These are phyloP conservation scores for Clarireedia paspali DNA, from an alignment of 2,329 filamentous ascomycete species.

Conservation along the genomic window DNA sequence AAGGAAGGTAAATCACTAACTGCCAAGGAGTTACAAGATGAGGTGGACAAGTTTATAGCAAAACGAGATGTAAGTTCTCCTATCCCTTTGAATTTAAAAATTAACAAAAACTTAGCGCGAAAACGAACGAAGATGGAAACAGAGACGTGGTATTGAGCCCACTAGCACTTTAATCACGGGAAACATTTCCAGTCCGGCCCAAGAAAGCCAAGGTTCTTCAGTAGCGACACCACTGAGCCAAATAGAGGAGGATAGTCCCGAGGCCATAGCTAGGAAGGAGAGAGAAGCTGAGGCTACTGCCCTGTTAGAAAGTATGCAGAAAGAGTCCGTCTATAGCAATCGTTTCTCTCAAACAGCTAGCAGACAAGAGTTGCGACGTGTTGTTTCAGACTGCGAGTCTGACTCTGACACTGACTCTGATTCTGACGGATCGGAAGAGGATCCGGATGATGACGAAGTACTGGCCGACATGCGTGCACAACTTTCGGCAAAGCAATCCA, in stretches of 20 bases:
- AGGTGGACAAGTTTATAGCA: slow-evolving; percentile 1
- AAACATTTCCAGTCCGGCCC: background rate
- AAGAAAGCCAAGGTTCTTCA: background rate
- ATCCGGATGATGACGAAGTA: slow-evolving; percentile 12
- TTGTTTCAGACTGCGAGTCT: background rate
- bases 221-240: background rate
- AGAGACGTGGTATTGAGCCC: background rate
- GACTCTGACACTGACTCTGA: background rate
- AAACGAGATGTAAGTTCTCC: slow-evolving; percentile 9
- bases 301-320: background rate
- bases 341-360: background rate
- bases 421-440: slow-evolving; percentile 15
- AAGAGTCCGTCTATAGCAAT: background rate
- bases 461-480: background rate
- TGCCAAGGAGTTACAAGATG: background rate
- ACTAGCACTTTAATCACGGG: too few species aligned
- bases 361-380: too few species aligned
- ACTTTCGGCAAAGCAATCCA: background rate
- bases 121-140: background rate
- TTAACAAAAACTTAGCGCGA: slow-evolving; percentile 1
- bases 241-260: background rate
- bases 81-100: too few species aligned
- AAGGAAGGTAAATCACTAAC: background rate
- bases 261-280: background rate
- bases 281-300: background rate